A percentile compares a stretch with the other conserved stretches of the same genome.
Evolutionary conservation across 75 land plant species (phyloP).

Genomic region (Cunninghamia lanceolata): DNA sequence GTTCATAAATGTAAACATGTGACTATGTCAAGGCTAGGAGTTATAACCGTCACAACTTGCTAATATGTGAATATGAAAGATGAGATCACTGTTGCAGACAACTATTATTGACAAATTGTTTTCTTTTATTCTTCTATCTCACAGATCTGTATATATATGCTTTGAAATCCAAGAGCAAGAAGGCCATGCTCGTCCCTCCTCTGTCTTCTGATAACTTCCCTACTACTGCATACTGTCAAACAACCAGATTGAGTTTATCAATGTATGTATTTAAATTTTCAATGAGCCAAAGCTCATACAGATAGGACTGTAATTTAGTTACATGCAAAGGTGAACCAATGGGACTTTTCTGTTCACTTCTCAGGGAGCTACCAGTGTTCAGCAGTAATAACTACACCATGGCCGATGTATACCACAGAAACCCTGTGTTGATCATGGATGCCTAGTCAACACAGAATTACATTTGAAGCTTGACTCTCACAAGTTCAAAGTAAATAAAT

Average conservation of each 20-base stretch:
- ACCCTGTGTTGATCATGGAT: background rate
- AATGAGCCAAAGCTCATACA: background rate
- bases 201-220: background rate
- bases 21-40: too few species aligned
- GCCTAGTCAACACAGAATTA: background rate
- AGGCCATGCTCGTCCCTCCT: background rate
- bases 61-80: too few species aligned
- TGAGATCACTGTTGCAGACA: too few species aligned
- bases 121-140: too few species aligned
- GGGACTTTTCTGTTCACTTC: too few species aligned
- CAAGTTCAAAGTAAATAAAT: background rate
- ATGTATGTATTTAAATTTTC: background rate
- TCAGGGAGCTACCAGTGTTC: background rate
- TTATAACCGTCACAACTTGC: too few species aligned
- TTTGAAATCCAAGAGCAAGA: background rate
- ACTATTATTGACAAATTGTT: too few species aligned
- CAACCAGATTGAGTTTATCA: background rate
- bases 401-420: background rate
- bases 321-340: too few species aligned
- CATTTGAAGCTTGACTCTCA: background rate
- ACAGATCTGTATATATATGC: too few species aligned
- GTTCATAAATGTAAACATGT: too few species aligned
- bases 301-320: too few species aligned
- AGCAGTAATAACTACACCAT: background rate
- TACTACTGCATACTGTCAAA: background rate